Percentiles rank a stretch among this genome's conserved stretches.
phyloP scores from a whole-genome alignment of 2,329 filamentous ascomycete species.

The Periglandula ipomoeae region DNA sequence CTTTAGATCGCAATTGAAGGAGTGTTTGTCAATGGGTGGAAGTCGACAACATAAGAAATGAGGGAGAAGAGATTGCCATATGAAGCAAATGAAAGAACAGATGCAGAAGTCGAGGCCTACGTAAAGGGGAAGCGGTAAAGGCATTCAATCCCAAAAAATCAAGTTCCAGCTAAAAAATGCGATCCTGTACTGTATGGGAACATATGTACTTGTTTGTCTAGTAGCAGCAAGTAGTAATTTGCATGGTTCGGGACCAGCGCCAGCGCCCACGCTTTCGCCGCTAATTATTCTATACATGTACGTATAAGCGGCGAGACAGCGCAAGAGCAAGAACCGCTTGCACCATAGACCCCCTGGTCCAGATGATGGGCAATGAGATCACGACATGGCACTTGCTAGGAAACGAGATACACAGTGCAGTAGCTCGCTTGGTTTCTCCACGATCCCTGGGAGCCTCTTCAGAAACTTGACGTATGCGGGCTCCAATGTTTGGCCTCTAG shows the following conservation, averaged over 20 bases:
- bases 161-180: slow-evolving; percentile 1
- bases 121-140: background rate
- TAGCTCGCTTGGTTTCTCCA: background rate
- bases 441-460: slow-evolving; percentile 1
- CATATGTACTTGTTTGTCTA: too few species aligned
- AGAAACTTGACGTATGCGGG: slow-evolving; percentile 5
- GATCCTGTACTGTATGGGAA: background rate
- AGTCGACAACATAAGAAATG: background rate
- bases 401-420: too few species aligned
- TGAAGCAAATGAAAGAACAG: background rate
- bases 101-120: background rate
- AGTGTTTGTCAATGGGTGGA: background rate
- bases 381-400: background rate
- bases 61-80: background rate
- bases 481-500: slow-evolving; percentile 1
- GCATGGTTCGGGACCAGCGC: background rate
- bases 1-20: too few species aligned
- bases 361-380: slow-evolving; percentile 1
- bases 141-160: background rate
- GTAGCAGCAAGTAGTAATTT: too few species aligned
- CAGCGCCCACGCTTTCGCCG: too few species aligned
- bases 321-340: background rate
- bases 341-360: background rate
- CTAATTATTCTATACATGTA: too few species aligned
- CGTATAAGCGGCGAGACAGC: background rate